Conservation (phyloP, 768 basidiomycete species). For the Pholiota molesta region DNA sequence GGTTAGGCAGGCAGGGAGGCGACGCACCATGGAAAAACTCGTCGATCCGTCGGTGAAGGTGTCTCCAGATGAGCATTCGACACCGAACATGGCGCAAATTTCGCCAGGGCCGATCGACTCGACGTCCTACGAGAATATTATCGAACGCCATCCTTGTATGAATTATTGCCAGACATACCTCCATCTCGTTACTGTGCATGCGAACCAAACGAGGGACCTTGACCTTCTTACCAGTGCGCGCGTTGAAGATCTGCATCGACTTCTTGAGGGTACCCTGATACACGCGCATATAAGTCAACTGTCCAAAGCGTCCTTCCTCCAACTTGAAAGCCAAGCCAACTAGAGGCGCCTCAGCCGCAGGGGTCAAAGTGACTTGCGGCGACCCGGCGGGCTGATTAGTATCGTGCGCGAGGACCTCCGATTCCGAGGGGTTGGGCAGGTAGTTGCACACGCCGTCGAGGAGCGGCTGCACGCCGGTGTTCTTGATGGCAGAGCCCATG, state of each 20-base stretch:
- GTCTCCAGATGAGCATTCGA: constrained; percentile 97
- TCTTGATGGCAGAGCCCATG: constrained; percentile 96
- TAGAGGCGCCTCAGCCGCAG: constrained; percentile 84
- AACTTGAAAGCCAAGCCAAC: constrained; percentile 98
- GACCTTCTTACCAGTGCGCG: constrained; percentile 93
- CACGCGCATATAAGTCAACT: constrained; percentile 97
- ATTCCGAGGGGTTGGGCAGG: constrained; percentile 86
- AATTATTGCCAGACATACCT: constrained; percentile 54
- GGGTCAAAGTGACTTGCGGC: constrained; percentile 74
- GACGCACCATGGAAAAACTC: constrained; percentile 86
- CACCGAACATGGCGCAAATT: constrained; percentile 99
- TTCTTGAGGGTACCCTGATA: constrained; percentile 95
- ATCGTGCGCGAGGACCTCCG: constrained; percentile 80
- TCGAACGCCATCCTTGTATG: not conserved
- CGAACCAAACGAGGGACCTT: constrained; percentile 95
- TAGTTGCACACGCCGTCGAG: constrained; percentile 96
- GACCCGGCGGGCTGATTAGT: constrained; percentile 65
- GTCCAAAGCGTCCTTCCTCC: constrained; percentile 96
- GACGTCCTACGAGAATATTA: constrained; percentile 65
- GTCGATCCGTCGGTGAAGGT: constrained; percentile 95
- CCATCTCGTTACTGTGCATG: constrained; percentile 99
- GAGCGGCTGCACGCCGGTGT: constrained; percentile 92
- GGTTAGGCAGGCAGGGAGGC: not conserved
- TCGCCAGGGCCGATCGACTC: constrained; percentile 94
- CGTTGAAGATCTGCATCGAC: constrained; percentile 85